A percentile compares a stretch with the other conserved stretches of the same genome.
phyloP scores from a whole-genome alignment of 2,329 filamentous ascomycete genomes.

The Verticillium albo-atrum region DNA sequence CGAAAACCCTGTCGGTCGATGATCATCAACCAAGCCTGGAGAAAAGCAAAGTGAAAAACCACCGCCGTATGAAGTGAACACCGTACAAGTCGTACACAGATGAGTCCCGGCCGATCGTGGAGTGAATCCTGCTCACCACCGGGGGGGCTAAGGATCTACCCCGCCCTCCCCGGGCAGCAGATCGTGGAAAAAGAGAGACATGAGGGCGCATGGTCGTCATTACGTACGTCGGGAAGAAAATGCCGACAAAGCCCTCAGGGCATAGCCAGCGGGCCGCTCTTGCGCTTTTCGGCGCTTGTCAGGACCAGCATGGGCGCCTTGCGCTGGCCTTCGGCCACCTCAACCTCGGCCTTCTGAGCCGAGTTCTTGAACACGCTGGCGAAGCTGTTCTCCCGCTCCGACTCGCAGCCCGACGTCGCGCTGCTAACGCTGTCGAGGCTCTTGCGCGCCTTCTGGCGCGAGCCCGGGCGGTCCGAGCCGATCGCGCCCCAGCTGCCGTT shows the following conservation, averaged over 20 bases:
- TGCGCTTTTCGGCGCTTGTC: constrained; percentile 86
- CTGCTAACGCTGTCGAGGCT: constrained; percentile 63
- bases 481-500: constrained; percentile 75
- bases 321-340: constrained; percentile 60
- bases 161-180: constrained; percentile 4
- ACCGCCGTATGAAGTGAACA: not conserved
- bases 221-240: constrained; percentile 8
- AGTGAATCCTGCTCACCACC: constrained; percentile 5
- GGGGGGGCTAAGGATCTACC: constrained; percentile 11
- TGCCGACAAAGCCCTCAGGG: constrained; percentile 5
- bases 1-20: not conserved
- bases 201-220: constrained; percentile 13
- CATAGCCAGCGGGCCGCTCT: constrained; percentile 42
- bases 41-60: not conserved
- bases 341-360: constrained; percentile 47
- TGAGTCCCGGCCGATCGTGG: constrained; percentile 10
- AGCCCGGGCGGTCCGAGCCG: constrained; percentile 77
- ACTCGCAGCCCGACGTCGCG: constrained; percentile 39
- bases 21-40: not conserved
- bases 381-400: constrained; percentile 56
- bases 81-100: not conserved
- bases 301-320: constrained; percentile 84
- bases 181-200: constrained; percentile 14
- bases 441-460: constrained; percentile 60
- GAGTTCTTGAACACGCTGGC: constrained; percentile 62